phyloP scores from a whole-genome alignment of 2,329 filamentous ascomycete species.

The Aspergillus nomiae region DNA sequence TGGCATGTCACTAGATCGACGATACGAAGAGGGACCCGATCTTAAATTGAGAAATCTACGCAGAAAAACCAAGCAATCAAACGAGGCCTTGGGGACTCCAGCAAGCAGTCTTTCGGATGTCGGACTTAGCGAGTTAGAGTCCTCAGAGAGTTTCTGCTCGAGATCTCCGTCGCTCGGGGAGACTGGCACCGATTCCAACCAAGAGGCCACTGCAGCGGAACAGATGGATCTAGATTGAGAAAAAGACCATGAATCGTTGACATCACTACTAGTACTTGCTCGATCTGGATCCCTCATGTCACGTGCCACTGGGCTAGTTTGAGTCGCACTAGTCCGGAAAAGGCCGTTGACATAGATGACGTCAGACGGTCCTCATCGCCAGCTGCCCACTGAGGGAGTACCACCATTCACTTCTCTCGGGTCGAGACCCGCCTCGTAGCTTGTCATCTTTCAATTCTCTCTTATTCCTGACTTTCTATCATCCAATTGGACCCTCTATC shows the following conservation, averaged over 20 bases:
- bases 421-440: background rate
- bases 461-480: background rate
- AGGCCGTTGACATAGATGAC: conserved; percentile 29
- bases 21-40: conserved; percentile 12
- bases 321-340: conserved; percentile 9
- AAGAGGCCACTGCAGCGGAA: conserved; percentile 23
- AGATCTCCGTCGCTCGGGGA: conserved; percentile 23
- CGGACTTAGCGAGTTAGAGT: conserved; percentile 19
- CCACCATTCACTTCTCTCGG: background rate
- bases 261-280: background rate
- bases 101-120: background rate
- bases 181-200: conserved; percentile 17
- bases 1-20: conserved; percentile 10
- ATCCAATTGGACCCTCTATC: background rate
- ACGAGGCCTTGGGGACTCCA: conserved; percentile 14
- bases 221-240: conserved; percentile 40
- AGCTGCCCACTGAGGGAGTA: conserved; percentile 1
- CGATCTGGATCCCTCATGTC: background rate
- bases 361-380: conserved; percentile 31
- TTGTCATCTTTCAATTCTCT: background rate
- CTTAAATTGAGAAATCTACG: conserved; percentile 30
- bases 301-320: background rate
- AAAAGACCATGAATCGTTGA: conserved; percentile 5
- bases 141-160: conserved; percentile 24
- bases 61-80: conserved; percentile 23